A percentile compares a stretch with the other conserved stretches of the same genome.
phyloP scores from a whole-genome alignment of 2,329 filamentous ascomycete genomes.

The Sporothrix pseudoabietina region DNA sequence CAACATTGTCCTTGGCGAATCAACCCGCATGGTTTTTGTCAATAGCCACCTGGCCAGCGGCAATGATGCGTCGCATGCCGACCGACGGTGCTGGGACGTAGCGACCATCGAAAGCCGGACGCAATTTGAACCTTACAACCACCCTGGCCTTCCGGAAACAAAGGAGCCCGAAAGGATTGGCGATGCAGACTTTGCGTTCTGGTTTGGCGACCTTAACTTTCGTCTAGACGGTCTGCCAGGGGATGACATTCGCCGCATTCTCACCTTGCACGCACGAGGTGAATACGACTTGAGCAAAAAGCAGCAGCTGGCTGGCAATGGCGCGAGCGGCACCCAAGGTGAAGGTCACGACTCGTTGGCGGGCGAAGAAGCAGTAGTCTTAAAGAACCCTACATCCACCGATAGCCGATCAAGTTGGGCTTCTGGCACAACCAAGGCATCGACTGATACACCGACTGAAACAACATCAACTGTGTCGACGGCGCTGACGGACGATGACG shows the following conservation, averaged over 20 bases:
- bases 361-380: slow-evolving; percentile 56
- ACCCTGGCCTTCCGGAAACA: slow-evolving; percentile 63
- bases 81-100: slow-evolving; percentile 88
- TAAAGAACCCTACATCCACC: slow-evolving; percentile 47
- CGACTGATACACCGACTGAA: not conserved
- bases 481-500: slow-evolving; percentile 37
- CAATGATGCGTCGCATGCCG: slow-evolving; percentile 72
- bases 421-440: slow-evolving; percentile 38
- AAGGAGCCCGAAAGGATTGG: slow-evolving; percentile 68
- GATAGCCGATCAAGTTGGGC: slow-evolving; percentile 42
- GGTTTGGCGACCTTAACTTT: slow-evolving; percentile 97
- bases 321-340: slow-evolving; percentile 35
- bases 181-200: slow-evolving; percentile 91
- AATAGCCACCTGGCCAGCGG: slow-evolving; percentile 92
- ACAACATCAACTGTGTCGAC: slow-evolving; percentile 39
- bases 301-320: slow-evolving; percentile 29
- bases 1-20: slow-evolving; percentile 83
- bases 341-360: slow-evolving; percentile 42
- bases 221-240: slow-evolving; percentile 84
- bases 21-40: slow-evolving; percentile 83
- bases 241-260: slow-evolving; percentile 81
- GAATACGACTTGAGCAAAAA: slow-evolving; percentile 65
- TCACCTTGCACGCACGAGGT: slow-evolving; percentile 79
- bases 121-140: slow-evolving; percentile 72
- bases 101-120: slow-evolving; percentile 75